Evolutionary conservation across 2,329 filamentous ascomycete species (phyloP).

Genomic region (Paecilomyces fulvus): DNA sequence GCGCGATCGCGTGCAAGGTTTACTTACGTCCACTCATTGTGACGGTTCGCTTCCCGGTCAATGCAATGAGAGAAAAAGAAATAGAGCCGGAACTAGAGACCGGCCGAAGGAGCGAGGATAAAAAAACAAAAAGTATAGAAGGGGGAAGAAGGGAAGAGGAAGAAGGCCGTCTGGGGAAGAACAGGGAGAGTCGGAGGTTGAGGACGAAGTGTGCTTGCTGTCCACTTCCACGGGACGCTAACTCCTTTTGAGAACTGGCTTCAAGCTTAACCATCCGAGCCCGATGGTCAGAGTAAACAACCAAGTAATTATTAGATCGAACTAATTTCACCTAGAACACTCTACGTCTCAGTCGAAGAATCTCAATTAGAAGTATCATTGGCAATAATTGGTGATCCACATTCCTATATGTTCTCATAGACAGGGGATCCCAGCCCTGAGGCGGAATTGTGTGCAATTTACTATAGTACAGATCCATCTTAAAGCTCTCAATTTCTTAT

Average conservation of each 20-base stretch:
- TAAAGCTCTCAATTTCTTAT: neutral
- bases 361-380: neutral
- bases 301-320: neutral
- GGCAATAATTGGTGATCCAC: neutral
- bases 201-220: neutral
- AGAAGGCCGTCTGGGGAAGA: slow-evolving; percentile 13
- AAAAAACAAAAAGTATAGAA: slow-evolving; percentile 13
- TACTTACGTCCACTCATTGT: slow-evolving; percentile 54
- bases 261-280: neutral
- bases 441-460: neutral
- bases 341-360: neutral
- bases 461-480: neutral
- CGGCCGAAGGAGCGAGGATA: slow-evolving; percentile 26
- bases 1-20: slow-evolving; percentile 21
- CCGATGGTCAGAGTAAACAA: neutral
- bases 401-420: neutral
- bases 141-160: slow-evolving; percentile 13
- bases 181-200: slow-evolving; percentile 4
- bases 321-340: too few species aligned
- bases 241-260: neutral
- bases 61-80: slow-evolving; percentile 15
- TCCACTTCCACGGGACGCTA: neutral
- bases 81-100: slow-evolving; percentile 22
- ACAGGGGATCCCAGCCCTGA: too few species aligned
- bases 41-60: slow-evolving; percentile 31